Evolutionary conservation across 192 early-diverging fungal species (phyloP).

Genomic region (Umbelopsis sp.): DNA sequence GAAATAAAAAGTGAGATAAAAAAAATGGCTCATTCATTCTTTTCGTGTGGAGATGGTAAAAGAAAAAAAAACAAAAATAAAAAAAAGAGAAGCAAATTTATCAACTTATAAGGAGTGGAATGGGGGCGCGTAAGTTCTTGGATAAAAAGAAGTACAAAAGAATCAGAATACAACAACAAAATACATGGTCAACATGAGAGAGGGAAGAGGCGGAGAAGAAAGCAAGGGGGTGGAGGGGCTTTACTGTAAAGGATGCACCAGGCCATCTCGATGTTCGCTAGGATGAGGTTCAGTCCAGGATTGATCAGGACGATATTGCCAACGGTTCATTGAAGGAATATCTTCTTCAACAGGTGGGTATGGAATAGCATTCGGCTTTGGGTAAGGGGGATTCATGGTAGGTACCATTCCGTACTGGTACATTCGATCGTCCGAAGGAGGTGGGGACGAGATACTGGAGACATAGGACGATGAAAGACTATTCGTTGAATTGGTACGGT

Average conservation of each 20-base stretch:
- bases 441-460: neutral
- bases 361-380: neutral
- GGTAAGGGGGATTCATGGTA: neutral
- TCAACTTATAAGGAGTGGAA: neutral
- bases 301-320: slow-evolving; percentile 12
- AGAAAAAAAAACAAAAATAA: neutral
- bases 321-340: slow-evolving; percentile 8
- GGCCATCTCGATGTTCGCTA: slow-evolving; percentile 7
- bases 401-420: slow-evolving; percentile 8
- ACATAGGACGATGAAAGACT: slow-evolving; percentile 14
- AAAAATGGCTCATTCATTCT: neutral
- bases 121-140: neutral
- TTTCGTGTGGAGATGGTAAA: neutral
- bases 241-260: slow-evolving; percentile 17
- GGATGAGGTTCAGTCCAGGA: neutral
- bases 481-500: slow-evolving; percentile 8
- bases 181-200: slow-evolving; percentile 11
- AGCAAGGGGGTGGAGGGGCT: too few relatives aligned
- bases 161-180: neutral
- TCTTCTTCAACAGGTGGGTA: slow-evolving; percentile 11
- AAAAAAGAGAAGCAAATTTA: neutral
- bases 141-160: slow-evolving; percentile 1
- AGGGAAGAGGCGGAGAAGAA: too few relatives aligned
- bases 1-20: neutral
- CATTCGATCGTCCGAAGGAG: slow-evolving; percentile 5